phyloP scores from a whole-genome alignment of 176 grass and related monocot species.

The Microstegium vimineum region DNA sequence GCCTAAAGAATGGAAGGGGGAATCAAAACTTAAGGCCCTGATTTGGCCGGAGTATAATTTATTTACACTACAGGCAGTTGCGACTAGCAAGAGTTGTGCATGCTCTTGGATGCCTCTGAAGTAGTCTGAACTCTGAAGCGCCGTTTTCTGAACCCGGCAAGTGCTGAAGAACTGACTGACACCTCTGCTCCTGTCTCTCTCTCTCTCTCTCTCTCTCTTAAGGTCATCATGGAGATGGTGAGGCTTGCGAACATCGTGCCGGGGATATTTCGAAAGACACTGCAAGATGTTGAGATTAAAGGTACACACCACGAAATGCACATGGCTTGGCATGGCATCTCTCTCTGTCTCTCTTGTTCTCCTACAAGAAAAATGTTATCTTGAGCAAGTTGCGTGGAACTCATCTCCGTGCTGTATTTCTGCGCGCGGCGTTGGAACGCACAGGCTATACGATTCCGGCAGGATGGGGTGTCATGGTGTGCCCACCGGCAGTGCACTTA shows the following conservation, averaged over 20 bases:
- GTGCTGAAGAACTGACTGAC: slow-evolving; percentile 29
- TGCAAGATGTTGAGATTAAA: slow-evolving; percentile 74
- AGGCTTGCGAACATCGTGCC: slow-evolving; percentile 85
- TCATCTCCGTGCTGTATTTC: slow-evolving; percentile 18
- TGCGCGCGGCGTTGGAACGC: background rate
- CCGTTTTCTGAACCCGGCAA: slow-evolving; percentile 11
- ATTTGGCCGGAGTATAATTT: background rate
- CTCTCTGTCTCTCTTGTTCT: slow-evolving; percentile 3
- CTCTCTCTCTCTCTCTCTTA: slow-evolving; percentile 18
- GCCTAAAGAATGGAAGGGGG: background rate
- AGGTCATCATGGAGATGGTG: slow-evolving; percentile 71
- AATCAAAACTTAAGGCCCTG: background rate
- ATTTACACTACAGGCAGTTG: background rate
- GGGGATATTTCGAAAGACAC: slow-evolving; percentile 66
- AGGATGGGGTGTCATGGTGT: slow-evolving; percentile 91
- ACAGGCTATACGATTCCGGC: slow-evolving; percentile 82
- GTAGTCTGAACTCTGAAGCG: background rate
- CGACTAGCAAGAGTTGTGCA: background rate
- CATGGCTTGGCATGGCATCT: background rate
- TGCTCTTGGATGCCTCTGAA: background rate
- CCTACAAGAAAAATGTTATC: background rate
- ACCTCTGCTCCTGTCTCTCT: background rate
- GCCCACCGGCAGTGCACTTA: slow-evolving; percentile 74
- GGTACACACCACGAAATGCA: slow-evolving; percentile 34
- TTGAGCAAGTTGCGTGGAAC: background rate